Evolutionary conservation across 2,329 filamentous ascomycete species (phyloP).

Genomic region (Aspergillus fructus): DNA sequence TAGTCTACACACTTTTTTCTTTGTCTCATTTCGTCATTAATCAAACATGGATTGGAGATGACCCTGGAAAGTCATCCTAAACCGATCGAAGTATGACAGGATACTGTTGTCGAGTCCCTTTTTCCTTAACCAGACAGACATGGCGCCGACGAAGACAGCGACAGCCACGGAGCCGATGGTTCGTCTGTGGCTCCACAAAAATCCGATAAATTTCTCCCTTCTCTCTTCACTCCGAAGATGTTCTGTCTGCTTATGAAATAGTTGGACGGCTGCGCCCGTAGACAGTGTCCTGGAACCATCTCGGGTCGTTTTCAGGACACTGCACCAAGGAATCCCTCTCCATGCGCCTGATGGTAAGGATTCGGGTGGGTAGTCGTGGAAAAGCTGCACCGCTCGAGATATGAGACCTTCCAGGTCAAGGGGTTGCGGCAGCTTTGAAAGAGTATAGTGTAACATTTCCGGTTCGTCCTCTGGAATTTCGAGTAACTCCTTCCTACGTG

Average conservation of each 20-base stretch:
- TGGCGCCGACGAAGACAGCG: conserved; percentile 64
- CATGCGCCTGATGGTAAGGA: conserved; percentile 64
- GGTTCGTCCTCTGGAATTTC: conserved; percentile 79
- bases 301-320: conserved; percentile 81
- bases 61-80: conserved; percentile 25
- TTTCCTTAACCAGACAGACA: conserved; percentile 67
- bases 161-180: conserved; percentile 62
- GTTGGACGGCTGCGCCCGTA: conserved; percentile 63
- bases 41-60: conserved; percentile 9
- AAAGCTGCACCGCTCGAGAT: conserved; percentile 62
- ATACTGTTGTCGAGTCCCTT: conserved; percentile 37
- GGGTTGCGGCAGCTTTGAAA: conserved; percentile 80
- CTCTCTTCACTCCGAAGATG: conserved; percentile 69
- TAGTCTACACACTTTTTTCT: background rate
- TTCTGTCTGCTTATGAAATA: conserved; percentile 69
- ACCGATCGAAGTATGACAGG: conserved; percentile 32
- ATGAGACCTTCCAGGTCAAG: conserved; percentile 81
- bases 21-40: background rate
- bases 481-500: conserved; percentile 79
- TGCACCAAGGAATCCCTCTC: conserved; percentile 69
- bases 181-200: conserved; percentile 64
- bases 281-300: conserved; percentile 56
- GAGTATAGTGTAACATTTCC: conserved; percentile 85
- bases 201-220: conserved; percentile 50
- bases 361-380: conserved; percentile 68